Base-by-base conservation (phyloP, 176 grass and related monocot genomes). In the Rhipidocladum racemiflorum region DNA sequence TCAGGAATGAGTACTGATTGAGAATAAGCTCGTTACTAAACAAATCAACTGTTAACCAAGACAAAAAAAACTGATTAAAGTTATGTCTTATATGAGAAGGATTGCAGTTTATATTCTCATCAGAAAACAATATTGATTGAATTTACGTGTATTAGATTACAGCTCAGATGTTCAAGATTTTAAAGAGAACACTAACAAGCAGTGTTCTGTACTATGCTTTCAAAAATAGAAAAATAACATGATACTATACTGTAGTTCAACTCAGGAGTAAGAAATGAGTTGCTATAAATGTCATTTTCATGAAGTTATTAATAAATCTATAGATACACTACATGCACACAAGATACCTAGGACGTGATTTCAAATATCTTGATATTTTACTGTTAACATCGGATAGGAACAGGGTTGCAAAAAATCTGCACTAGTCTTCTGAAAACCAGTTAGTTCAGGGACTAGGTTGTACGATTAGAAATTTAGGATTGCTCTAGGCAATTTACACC, bases 351-450 rank as follows among this genome's bases (percentile, higher is more conserved):
- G 40, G 40, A 5, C 0, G 4, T 29, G 29, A 59, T 61, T 81
- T 49, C 40, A 78, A 71, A 66, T 79, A 83, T 83, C 59, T 72
- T 1, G 14, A 18, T 66, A 63, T 54, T 88, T 14, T 11, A 7
- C 7, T 56, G 46, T 65, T 72, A 56, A 18, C 46, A 46, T 83
- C 42, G 39, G 70, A 81, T 7, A 65, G 70, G 20, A 75, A 59
- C 29, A 36, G 28, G 51, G 12, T 10, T 68, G 50, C 21, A 5
- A 68, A 81, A 2, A 38, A 17, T 68, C 35, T 68, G 30, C 21
- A 68, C 21, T 60, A 5, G 15, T 36, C n/a, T 10, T 81, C 69
- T 45, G 7, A 21, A 72, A 45, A n/a, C 20, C 55, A 0, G 16
- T 68, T 10, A 10, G 24, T 60, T 60, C 20, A 80, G 13, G 39